A percentile compares a stretch with the other conserved stretches of the same genome.
Conservation (phyloP, 2,329 filamentous ascomycete species). For the Ceratocystis papillata region DNA sequence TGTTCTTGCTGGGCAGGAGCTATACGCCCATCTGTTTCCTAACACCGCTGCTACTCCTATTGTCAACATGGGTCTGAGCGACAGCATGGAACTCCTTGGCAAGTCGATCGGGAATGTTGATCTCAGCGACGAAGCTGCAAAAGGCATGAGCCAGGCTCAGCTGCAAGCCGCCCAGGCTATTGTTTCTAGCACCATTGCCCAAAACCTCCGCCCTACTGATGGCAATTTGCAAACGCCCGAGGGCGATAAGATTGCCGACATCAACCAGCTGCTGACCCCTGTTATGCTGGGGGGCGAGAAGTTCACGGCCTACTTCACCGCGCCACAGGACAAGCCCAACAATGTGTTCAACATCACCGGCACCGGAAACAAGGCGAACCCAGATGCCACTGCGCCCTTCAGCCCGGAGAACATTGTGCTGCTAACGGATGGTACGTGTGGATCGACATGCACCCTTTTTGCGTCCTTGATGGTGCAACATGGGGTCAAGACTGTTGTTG, state of each 20-base stretch:
- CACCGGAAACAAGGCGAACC: slow-evolving; percentile 34
- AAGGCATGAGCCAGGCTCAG: slow-evolving; percentile 33
- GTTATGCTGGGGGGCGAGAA: slow-evolving; percentile 37
- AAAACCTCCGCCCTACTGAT: slow-evolving; percentile 34
- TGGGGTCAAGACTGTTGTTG: slow-evolving; percentile 33
- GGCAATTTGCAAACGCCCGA: slow-evolving; percentile 41
- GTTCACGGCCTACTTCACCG: slow-evolving; percentile 39
- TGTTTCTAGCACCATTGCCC: slow-evolving; percentile 36
- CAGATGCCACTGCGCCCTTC: slow-evolving; percentile 32
- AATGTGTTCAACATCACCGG: slow-evolving; percentile 36
- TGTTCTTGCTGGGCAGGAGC: slow-evolving; percentile 49
- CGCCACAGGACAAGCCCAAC: slow-evolving; percentile 33
- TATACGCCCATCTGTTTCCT: slow-evolving; percentile 50
- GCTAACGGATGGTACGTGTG: slow-evolving; percentile 27
- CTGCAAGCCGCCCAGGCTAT: slow-evolving; percentile 38
- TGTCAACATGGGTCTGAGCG: slow-evolving; percentile 41
- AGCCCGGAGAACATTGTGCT: slow-evolving; percentile 26
- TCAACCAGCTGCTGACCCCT: slow-evolving; percentile 31
- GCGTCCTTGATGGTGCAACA: slow-evolving; percentile 40
- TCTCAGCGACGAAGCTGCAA: slow-evolving; percentile 26
- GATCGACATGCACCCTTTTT: slow-evolving; percentile 27
- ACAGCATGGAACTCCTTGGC: slow-evolving; percentile 38
- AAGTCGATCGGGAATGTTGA: slow-evolving; percentile 29
- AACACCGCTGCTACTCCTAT: slow-evolving; percentile 39
- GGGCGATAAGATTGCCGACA: slow-evolving; percentile 29